A percentile compares a stretch with the other conserved stretches of the same genome.
phyloP scores from a whole-genome alignment of 768 basidiomycete genomes.

The Dioszegia crocea region DNA sequence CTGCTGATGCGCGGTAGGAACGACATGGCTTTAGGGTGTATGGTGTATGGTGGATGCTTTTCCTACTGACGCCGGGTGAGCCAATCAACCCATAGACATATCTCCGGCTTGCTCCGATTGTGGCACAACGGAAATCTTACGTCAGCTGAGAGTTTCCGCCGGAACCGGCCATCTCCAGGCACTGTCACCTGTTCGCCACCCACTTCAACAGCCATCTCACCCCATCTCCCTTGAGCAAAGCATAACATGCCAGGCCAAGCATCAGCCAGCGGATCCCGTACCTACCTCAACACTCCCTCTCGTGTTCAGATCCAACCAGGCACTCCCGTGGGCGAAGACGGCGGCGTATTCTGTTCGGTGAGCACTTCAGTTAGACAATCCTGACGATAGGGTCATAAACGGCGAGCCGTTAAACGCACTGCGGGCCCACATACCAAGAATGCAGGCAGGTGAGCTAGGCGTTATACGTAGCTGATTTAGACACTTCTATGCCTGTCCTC shows the following conservation, averaged over 20 bases:
- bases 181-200: not conserved
- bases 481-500: slow-evolving; percentile 30
- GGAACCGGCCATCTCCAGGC: too few relatives aligned
- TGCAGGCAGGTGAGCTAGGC: slow-evolving; percentile 30
- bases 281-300: slow-evolving; percentile 3
- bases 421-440: slow-evolving; percentile 39
- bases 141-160: too few relatives aligned
- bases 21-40: not conserved
- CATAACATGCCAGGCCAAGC: too few relatives aligned
- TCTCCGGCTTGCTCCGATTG: not conserved
- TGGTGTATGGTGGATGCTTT: not conserved
- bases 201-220: not conserved
- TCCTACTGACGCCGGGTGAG: too few relatives aligned
- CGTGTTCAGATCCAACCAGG: slow-evolving; percentile 22
- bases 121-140: too few relatives aligned
- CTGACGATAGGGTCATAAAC: slow-evolving; percentile 26
- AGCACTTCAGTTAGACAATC: not conserved
- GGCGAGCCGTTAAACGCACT: slow-evolving; percentile 15
- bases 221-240: not conserved
- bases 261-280: not conserved
- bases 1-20: not conserved
- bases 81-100: not conserved
- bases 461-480: not conserved
- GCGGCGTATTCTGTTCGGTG: slow-evolving; percentile 10
- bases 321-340: slow-evolving; percentile 12